Base-by-base conservation (phyloP, 768 basidiomycete species). In the Mycena epipterygia region DNA sequence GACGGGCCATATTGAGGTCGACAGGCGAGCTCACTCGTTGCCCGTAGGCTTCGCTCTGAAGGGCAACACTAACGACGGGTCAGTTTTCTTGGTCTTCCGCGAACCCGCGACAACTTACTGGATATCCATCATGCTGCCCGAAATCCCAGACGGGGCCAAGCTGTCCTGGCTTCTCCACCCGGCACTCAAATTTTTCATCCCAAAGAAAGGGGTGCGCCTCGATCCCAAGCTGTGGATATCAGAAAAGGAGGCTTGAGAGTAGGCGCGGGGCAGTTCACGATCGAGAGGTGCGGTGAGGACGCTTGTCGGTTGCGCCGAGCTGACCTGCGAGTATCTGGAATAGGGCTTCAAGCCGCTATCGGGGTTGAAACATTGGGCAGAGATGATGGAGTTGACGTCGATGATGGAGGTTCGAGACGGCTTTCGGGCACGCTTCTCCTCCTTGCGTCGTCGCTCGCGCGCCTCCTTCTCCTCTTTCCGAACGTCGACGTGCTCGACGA, bases 111-210 rank as follows among this genome's bases (percentile, higher is more conserved):
- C 27, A 21, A 90, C 93, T 72, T 82, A 95, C 94, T 96, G 95
- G 95, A 96, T 95, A 79, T 95, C 93, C 73, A 95, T 82, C 93
- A 96, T 95, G 75, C 95, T 96, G 61, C 95, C 95, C 4, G 92
- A 92, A 77, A 92, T 87, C 9, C 92, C 93, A 32, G 94, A 93
- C n/a, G 88, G 87, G 1, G 93, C 92, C 42, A 96, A 82, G 78
- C 94, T 95, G 67, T 94, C 93, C 75, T 92, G 92, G 77, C 93
- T 95, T 73, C 88, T 85, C 90, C 91, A 94, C 16, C 90, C 91
- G 25, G 89, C 81, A 66, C 89, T 90, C 51, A 92, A 82, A 73
- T 93, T 93, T 79, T 85, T 90, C 77, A 91, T 87, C 11, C 91
- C 92, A 74, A 95, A 93, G 87, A 96, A 95, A 61, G 91, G 88